A percentile compares a stretch with the other conserved stretches of the same genome.
Conservation (phyloP, 1,139 yeast species). For the Kazachstania sp. region DNA sequence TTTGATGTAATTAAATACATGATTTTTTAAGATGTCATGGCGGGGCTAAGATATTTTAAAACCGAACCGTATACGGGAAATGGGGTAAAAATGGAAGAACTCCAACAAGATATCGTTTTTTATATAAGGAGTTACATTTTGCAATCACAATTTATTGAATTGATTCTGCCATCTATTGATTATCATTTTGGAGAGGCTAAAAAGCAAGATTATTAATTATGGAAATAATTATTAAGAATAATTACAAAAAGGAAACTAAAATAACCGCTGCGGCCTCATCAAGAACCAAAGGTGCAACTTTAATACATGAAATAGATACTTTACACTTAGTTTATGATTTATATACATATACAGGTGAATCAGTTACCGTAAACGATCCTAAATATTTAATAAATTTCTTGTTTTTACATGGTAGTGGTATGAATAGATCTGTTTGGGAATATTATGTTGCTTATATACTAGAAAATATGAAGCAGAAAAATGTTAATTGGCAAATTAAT, state of each 20-base stretch:
- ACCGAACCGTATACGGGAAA: neutral
- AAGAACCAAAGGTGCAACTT: conserved; percentile 13
- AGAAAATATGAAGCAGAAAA: conserved; percentile 10
- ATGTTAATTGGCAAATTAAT: conserved; percentile 29
- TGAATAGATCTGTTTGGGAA: conserved; percentile 58
- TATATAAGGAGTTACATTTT: neutral
- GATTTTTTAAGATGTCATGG: neutral
- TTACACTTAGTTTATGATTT: conserved; percentile 32
- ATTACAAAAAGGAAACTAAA: conserved; percentile 15
- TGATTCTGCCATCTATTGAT: too few species aligned
- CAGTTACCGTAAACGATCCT: neutral
- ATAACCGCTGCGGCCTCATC: conserved; percentile 14
- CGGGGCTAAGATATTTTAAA: neutral
- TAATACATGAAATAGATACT: conserved; percentile 18
- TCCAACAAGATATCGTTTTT: neutral
- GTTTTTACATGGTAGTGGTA: conserved; percentile 64
- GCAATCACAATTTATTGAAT: too few species aligned
- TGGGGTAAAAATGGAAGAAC: neutral
- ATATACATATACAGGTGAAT: conserved; percentile 8
- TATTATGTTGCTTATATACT: conserved; percentile 42
- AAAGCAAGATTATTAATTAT: neutral
- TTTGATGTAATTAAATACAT: too few species aligned
- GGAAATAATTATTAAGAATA: conserved; percentile 9
- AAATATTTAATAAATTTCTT: conserved; percentile 39
- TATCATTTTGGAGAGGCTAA: too few species aligned